A percentile compares a stretch with the other conserved stretches of the same genome.
Conservation (phyloP, 1,284 basidiomycete species). For the Ceratobasidium sp. region DNA sequence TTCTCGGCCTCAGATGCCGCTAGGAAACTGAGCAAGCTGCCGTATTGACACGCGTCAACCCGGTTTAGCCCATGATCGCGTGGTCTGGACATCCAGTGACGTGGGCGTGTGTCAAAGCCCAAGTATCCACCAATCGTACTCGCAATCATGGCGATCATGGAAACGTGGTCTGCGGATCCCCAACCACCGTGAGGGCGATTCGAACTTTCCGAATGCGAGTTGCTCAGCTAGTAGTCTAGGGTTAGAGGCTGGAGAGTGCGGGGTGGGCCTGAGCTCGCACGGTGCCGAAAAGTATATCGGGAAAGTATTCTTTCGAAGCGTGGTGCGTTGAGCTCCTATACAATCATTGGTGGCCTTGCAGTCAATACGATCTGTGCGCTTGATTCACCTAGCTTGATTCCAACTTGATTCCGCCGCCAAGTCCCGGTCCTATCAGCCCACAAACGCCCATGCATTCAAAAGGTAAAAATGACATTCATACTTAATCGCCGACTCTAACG, state of each 20-base stretch:
- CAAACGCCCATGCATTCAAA: too few relatives aligned
- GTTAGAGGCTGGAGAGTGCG: not conserved
- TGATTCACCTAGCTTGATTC: too few relatives aligned
- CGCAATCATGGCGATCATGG: conserved; percentile 9
- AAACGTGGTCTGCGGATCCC: not conserved
- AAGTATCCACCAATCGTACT: not conserved
- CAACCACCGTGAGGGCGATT: not conserved
- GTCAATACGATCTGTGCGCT: too few relatives aligned
- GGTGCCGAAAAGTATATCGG: too few relatives aligned
- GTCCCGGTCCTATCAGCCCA: too few relatives aligned
- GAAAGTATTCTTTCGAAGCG: too few relatives aligned
- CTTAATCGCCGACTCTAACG: too few relatives aligned
- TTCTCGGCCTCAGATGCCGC: too few relatives aligned
- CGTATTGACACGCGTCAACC: not conserved
- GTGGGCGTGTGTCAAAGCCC: not conserved
- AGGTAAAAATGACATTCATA: too few relatives aligned
- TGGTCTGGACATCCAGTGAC: not conserved
- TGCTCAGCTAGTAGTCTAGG: not conserved
- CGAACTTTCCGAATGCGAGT: not conserved
- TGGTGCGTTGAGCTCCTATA: too few relatives aligned
- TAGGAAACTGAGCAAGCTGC: not conserved
- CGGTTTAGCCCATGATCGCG: not conserved
- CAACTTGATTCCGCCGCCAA: too few relatives aligned
- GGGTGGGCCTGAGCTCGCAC: not conserved
- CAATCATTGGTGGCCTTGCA: too few relatives aligned